Percentiles rank a stretch among this genome's conserved stretches.
phyloP scores from a whole-genome alignment of 140 eudicot species.

The Oenanthe javanica region DNA sequence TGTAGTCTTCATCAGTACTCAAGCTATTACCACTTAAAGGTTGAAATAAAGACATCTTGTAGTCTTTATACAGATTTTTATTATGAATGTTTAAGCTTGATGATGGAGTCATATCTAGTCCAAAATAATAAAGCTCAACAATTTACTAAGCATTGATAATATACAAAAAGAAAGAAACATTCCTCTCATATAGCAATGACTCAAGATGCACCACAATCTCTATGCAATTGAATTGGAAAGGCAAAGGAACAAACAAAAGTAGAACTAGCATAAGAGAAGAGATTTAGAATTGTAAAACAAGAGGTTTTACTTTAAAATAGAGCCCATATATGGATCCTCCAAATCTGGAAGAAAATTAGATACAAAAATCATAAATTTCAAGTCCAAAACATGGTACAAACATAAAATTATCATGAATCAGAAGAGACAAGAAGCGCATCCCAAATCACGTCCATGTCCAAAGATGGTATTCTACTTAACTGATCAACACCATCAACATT shows the following conservation, averaged over 20 bases:
- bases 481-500: constrained; percentile 49
- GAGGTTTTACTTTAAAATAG: background rate
- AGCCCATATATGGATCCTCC: background rate
- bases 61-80: background rate
- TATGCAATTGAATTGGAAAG: background rate
- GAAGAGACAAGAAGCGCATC: constrained; percentile 65
- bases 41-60: background rate
- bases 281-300: background rate
- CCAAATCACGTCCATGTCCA: constrained; percentile 91
- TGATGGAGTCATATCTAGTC: background rate
- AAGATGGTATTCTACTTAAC: constrained; percentile 80
- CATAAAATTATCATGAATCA: constrained; percentile 29
- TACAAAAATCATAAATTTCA: background rate
- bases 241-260: background rate
- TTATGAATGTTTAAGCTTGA: background rate
- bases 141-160: too few species aligned
- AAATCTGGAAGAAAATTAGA: background rate
- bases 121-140: background rate
- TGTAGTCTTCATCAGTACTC: background rate
- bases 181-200: background rate
- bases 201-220: background rate
- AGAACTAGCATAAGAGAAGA: background rate
- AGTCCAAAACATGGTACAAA: background rate
- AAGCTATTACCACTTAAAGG: background rate
- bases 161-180: too few species aligned